A percentile compares a stretch with the other conserved stretches of the same genome.
These are phyloP conservation scores for Trametes coccinea DNA, from an alignment of 768 basidiomycete species.

Conservation along the genomic window DNA sequence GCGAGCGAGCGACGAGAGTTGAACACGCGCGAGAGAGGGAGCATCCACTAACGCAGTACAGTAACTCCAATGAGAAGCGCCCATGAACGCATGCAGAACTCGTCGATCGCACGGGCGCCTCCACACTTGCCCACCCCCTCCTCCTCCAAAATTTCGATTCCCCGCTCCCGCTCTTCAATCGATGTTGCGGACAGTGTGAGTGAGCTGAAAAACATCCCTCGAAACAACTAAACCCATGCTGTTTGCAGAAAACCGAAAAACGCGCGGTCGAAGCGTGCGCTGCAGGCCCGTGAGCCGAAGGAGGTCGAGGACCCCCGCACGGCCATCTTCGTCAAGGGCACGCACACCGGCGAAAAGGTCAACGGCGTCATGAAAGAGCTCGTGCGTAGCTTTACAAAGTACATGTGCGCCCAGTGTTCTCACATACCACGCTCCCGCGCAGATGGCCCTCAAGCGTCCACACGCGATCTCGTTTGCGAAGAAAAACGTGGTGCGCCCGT, in stretches of 20 bases:
- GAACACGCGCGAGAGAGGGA: background rate
- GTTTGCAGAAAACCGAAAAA: constrained; percentile 83
- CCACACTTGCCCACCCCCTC: background rate
- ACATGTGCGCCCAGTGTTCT: background rate
- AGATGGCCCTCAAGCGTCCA: constrained; percentile 96
- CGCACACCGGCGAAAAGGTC: constrained; percentile 79
- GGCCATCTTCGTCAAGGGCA: constrained; percentile 88
- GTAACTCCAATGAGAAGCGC: background rate
- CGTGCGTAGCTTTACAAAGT: constrained; percentile 46
- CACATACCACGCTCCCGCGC: background rate
- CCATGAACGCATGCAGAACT: background rate
- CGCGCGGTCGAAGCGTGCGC: constrained; percentile 88
- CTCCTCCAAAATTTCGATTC: constrained; percentile 10
- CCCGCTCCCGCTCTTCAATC: background rate
- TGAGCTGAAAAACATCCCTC: background rate
- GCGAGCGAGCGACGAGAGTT: too few species aligned
- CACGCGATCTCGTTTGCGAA: constrained; percentile 90
- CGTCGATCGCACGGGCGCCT: constrained; percentile 7
- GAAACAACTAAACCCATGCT: background rate
- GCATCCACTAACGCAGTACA: background rate
- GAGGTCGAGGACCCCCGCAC: constrained; percentile 87
- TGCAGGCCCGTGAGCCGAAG: constrained; percentile 86
- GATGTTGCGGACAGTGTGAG: constrained; percentile 35
- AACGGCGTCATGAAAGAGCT: constrained; percentile 86
- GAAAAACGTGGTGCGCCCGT: constrained; percentile 89